Conservation (phyloP, 192 early-diverging fungal species). For the Entomortierella lignicola region DNA sequence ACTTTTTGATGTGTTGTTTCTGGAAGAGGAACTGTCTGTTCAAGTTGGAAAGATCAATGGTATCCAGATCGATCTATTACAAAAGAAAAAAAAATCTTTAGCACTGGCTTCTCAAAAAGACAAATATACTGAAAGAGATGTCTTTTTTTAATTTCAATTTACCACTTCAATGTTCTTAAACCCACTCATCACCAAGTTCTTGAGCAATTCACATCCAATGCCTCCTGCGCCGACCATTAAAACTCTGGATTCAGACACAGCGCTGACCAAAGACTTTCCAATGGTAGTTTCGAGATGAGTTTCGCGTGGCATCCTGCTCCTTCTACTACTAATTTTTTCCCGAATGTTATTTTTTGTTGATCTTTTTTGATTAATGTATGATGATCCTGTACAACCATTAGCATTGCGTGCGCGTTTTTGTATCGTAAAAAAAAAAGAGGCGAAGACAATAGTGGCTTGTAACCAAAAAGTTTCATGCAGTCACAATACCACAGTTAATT, state of each 20-base stretch:
- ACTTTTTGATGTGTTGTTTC: slow-evolving; percentile 89
- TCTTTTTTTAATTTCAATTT: not conserved
- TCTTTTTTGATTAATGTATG: not conserved
- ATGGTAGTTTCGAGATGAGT: slow-evolving; percentile 44
- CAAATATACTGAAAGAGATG: no score
- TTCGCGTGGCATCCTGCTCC: slow-evolving; percentile 27
- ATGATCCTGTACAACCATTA: not conserved
- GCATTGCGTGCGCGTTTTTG: no score
- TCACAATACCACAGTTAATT: no score
- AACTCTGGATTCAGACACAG: slow-evolving; percentile 45
- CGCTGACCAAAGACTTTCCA: slow-evolving; percentile 23
- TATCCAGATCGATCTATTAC: slow-evolving; percentile 92
- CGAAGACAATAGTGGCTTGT: no score
- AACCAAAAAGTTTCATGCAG: no score
- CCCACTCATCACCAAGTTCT: slow-evolving; percentile 91
- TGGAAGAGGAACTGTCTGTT: slow-evolving; percentile 99
- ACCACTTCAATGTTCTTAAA: slow-evolving; percentile 86
- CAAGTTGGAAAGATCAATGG: slow-evolving; percentile 97
- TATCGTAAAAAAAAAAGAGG: no score
- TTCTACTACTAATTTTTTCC: slow-evolving; percentile 1
- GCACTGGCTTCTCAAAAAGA: no score
- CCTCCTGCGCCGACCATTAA: slow-evolving; percentile 91
- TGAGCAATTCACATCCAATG: slow-evolving; percentile 98
- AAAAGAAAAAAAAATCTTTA: not conserved
- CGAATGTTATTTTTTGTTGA: not conserved